Percentiles rank a stretch among this genome's conserved stretches.
Evolutionary conservation across 106 monocot species (phyloP).

Genomic region (Gastrodia elata): DNA sequence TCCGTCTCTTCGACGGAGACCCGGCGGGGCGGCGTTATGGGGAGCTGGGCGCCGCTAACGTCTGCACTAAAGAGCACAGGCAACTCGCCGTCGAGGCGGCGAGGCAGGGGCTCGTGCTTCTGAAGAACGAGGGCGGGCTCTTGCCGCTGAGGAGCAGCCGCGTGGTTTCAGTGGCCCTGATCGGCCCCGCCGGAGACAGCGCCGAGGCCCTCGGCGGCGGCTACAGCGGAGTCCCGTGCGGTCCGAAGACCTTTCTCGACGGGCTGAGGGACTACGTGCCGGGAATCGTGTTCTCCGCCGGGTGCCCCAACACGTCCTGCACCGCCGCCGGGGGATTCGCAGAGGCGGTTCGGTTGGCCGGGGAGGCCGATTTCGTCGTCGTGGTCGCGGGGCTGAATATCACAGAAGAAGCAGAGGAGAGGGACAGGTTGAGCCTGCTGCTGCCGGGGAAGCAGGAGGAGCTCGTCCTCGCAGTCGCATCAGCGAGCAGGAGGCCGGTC

Average conservation of each 20-base stretch:
- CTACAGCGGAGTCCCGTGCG: slow-evolving; percentile 67
- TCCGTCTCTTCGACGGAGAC: slow-evolving; percentile 61
- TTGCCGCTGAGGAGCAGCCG: slow-evolving; percentile 43
- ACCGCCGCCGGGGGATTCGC: slow-evolving; percentile 26
- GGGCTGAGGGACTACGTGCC: slow-evolving; percentile 39
- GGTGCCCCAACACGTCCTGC: slow-evolving; percentile 51
- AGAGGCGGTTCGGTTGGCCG: slow-evolving; percentile 45
- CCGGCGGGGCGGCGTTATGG: slow-evolving; percentile 23
- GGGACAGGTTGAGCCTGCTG: slow-evolving; percentile 61
- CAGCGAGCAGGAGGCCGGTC: slow-evolving; percentile 40
- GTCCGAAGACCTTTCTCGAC: slow-evolving; percentile 37
- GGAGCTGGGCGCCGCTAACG: slow-evolving; percentile 21
- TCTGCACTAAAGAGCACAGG: slow-evolving; percentile 50
- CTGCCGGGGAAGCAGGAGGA: slow-evolving; percentile 79
- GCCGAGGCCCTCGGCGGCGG: slow-evolving; percentile 49
- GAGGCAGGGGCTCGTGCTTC: slow-evolving; percentile 64
- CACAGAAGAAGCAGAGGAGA: slow-evolving; percentile 66
- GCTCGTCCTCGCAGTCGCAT: slow-evolving; percentile 34
- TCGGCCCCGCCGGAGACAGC: slow-evolving; percentile 64
- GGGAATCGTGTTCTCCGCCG: slow-evolving; percentile 31
- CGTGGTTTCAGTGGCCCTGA: slow-evolving; percentile 41
- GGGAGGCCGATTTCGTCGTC: slow-evolving; percentile 43
- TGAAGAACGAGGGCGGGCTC: slow-evolving; percentile 42
- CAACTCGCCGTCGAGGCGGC: slow-evolving; percentile 53
- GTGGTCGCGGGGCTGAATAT: slow-evolving; percentile 67